These are phyloP conservation scores for Fusarium liriodendri DNA, from an alignment of 2,329 filamentous ascomycete genomes.

Conservation along the genomic window DNA sequence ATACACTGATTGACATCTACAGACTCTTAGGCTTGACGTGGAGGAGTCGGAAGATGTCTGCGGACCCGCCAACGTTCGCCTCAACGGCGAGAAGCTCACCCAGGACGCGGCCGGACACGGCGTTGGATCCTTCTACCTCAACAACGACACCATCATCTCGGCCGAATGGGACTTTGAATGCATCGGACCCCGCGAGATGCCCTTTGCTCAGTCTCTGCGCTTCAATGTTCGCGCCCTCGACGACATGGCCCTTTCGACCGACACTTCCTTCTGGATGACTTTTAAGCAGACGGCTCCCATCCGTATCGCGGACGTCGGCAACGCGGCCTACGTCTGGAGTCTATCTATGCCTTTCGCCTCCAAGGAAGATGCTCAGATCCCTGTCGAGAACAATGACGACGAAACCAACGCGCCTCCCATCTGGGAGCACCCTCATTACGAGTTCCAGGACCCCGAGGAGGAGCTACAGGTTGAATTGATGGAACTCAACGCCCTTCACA, in stretches of 20 bases:
- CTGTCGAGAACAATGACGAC: constrained; percentile 4
- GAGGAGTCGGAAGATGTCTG: constrained; percentile 58
- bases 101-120: constrained; percentile 55
- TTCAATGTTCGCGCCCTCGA: constrained; percentile 58
- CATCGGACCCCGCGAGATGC: constrained; percentile 50
- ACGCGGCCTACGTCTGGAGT: constrained; percentile 47
- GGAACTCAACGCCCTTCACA: constrained; percentile 57
- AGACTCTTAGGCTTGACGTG: constrained; percentile 58
- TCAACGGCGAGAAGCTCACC: constrained; percentile 58
- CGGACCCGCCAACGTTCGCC: constrained; percentile 57
- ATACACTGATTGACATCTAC: constrained; percentile 10
- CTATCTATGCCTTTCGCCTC: constrained; percentile 38
- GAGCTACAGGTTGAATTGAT: constrained; percentile 56
- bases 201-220: constrained; percentile 57
- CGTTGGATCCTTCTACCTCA: constrained; percentile 54
- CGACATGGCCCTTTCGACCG: constrained; percentile 50
- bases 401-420: constrained; percentile 3
- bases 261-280: constrained; percentile 54
- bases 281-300: constrained; percentile 60
- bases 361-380: constrained; percentile 22
- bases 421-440: constrained; percentile 19
- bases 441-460: constrained; percentile 46
- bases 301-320: constrained; percentile 56
- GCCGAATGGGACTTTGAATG: constrained; percentile 63
- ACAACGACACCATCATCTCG: constrained; percentile 52